Percentiles rank a stretch among this genome's conserved stretches.
phyloP scores from a whole-genome alignment of 306 rosid species.

The Comarum palustre region DNA sequence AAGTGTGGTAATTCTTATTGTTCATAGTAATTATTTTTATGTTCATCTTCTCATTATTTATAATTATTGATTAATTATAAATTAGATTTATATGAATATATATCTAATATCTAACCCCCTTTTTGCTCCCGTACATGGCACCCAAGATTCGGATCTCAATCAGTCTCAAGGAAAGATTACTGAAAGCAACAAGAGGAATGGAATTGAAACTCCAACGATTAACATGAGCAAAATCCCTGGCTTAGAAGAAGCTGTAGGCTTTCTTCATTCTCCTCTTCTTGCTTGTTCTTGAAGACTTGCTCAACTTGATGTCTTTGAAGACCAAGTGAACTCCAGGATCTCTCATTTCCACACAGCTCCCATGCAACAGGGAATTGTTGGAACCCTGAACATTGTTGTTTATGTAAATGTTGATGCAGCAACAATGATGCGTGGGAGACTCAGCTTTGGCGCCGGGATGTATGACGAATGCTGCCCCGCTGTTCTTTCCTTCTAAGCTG shows the following conservation, averaged over 20 bases:
- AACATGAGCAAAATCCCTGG: constrained; percentile 1
- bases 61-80: too few species aligned
- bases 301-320: constrained; percentile 34
- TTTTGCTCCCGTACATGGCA: too few species aligned
- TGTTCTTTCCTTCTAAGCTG: constrained; percentile 33
- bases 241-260: neutral
- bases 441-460: neutral
- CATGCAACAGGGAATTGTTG: constrained; percentile 34
- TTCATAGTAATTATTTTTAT: too few species aligned
- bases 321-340: constrained; percentile 46
- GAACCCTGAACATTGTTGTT: constrained; percentile 52
- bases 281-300: neutral
- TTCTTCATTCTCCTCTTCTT: constrained; percentile 12
- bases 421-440: constrained; percentile 23
- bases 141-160: neutral
- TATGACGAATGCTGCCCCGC: constrained; percentile 39
- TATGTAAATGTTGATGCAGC: constrained; percentile 48
- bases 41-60: too few species aligned
- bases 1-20: too few species aligned
- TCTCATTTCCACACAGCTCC: constrained; percentile 37
- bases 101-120: too few species aligned
- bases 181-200: constrained; percentile 14
- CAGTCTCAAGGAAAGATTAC: constrained; percentile 7
- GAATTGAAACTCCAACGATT: constrained; percentile 3
- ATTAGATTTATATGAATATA: too few species aligned